Evolutionary conservation across 805 yeast genomes (phyloP).

Genomic region (Grigorovia transvaalensis): DNA sequence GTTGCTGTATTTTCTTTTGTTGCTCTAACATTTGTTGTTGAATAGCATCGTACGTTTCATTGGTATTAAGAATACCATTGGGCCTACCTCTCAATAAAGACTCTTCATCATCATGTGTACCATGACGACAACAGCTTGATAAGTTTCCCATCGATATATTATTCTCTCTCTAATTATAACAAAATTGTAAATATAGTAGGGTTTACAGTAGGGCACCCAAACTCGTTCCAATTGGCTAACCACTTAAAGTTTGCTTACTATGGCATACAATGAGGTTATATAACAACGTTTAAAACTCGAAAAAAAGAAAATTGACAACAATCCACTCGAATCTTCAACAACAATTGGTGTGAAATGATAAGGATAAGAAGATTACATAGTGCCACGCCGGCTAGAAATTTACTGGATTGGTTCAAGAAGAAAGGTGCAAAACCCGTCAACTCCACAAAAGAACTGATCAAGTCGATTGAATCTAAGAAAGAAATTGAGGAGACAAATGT

Average conservation of each 20-base stretch:
- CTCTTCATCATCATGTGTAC: conserved; percentile 16
- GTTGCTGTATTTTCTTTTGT: conserved; percentile 14
- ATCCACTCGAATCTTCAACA: too few relatives aligned
- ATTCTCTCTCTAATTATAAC: background rate
- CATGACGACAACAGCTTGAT: conserved; percentile 20
- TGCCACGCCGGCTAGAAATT: conserved; percentile 9
- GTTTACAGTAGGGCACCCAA: too few relatives aligned
- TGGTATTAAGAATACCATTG: conserved; percentile 8
- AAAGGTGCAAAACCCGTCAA: conserved; percentile 5
- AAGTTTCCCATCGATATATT: conserved; percentile 19
- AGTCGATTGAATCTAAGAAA: conserved; percentile 29
- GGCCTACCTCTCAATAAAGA: conserved; percentile 21
- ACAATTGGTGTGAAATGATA: background rate
- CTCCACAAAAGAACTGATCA: conserved; percentile 26
- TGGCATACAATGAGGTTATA: too few relatives aligned
- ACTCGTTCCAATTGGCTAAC: too few relatives aligned
- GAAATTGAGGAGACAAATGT: conserved; percentile 21
- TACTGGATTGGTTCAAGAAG: conserved; percentile 34
- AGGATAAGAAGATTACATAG: background rate
- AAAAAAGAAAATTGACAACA: too few relatives aligned
- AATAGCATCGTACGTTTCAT: conserved; percentile 11
- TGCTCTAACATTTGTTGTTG: conserved; percentile 18
- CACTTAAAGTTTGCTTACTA: too few relatives aligned
- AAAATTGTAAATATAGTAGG: background rate
- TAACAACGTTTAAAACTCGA: too few relatives aligned